phyloP scores from a whole-genome alignment of 2,329 filamentous ascomycete genomes.

The Colletotrichum endophyticum region DNA sequence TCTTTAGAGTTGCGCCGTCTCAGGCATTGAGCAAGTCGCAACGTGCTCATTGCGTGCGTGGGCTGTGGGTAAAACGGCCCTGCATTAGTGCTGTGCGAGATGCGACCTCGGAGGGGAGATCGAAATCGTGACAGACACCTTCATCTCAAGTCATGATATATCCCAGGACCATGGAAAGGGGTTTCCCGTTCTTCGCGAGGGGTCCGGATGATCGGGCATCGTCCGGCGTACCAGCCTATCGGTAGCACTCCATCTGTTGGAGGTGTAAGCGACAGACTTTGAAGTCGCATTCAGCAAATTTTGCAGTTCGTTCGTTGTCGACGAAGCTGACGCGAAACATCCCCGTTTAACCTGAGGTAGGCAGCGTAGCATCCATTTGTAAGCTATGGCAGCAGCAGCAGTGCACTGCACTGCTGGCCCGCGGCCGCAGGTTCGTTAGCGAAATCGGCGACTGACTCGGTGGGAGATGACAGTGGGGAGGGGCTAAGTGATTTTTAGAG shows the following conservation, averaged over 20 bases:
- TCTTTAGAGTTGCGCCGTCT: neutral
- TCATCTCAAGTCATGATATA: neutral
- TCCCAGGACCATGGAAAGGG: neutral
- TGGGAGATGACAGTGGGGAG: slow-evolving; percentile 13
- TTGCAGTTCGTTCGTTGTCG: neutral
- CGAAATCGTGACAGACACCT: neutral
- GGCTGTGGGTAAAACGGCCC: neutral
- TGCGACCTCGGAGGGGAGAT: neutral
- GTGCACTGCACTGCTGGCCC: neutral
- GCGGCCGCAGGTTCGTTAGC: neutral
- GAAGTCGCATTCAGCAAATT: neutral
- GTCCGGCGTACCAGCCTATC: neutral
- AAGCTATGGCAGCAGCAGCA: neutral
- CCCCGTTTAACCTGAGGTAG: neutral
- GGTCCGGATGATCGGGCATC: neutral
- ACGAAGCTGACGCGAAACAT: neutral
- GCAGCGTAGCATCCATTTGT: neutral
- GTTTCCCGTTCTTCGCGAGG: neutral
- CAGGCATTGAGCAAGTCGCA: neutral
- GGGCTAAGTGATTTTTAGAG: neutral
- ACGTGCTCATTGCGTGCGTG: neutral
- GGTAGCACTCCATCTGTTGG: neutral
- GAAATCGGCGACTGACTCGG: slow-evolving; percentile 8
- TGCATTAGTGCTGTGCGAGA: neutral
- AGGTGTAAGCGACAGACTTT: neutral